Conservation (phyloP, 352 stramenopile genomes). For the Saprolegnia parasitica region DNA sequence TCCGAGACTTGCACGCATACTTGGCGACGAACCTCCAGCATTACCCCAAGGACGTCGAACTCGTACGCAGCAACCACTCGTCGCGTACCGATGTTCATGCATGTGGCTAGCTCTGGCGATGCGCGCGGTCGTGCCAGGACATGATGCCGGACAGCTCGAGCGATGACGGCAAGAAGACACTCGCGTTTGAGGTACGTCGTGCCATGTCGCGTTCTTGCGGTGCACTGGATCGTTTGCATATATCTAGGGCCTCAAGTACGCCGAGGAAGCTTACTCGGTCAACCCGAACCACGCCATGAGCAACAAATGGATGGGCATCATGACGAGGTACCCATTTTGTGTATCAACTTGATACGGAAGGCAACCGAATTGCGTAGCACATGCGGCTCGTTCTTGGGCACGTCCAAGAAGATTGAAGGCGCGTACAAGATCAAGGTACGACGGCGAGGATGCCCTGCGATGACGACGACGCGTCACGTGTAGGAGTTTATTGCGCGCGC, state of each 20-base stretch:
- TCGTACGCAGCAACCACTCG: constrained; percentile 35
- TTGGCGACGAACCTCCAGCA: constrained; percentile 40
- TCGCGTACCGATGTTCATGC: background rate
- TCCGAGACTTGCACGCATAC: constrained; percentile 29
- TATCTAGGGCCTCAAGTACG: constrained; percentile 36
- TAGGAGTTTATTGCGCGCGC: constrained; percentile 60
- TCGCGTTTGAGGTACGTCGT: constrained; percentile 40
- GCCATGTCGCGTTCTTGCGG: background rate
- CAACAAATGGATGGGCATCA: constrained; percentile 77
- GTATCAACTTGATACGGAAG: background rate
- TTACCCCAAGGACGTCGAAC: constrained; percentile 42
- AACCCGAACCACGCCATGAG: constrained; percentile 45
- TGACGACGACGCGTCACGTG: background rate
- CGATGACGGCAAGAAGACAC: constrained; percentile 47
- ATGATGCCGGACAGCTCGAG: constrained; percentile 43
- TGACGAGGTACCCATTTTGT: constrained; percentile 41
- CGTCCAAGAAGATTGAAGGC: constrained; percentile 67
- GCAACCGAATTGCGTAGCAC: constrained; percentile 32
- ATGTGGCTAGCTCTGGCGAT: constrained; percentile 47
- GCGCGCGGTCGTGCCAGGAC: constrained; percentile 57
- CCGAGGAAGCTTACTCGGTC: constrained; percentile 47
- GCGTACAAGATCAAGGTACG: constrained; percentile 59
- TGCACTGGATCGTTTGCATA: background rate
- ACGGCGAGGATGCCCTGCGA: background rate
- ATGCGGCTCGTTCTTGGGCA: constrained; percentile 53